Evolutionary conservation across 306 rosid species (phyloP), one percentile per base, ranked within the genome.

Genomic region (Cucurbita moschata): DNA sequence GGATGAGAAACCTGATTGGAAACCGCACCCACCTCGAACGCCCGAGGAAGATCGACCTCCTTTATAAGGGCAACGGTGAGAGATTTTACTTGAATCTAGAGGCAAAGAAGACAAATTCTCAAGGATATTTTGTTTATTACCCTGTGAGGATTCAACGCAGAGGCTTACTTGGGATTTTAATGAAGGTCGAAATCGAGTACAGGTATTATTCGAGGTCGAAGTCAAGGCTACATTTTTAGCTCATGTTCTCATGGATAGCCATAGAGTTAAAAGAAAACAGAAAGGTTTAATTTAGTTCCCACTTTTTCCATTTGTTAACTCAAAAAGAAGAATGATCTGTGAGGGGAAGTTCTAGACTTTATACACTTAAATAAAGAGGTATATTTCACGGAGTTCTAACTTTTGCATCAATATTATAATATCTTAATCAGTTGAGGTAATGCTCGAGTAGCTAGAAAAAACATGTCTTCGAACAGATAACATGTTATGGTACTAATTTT

Each of bases 1-100:
- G 97, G 99, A 95, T 70, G 97, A 95, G 86, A 95, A 89, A 77
- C 99, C 96, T 12, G 90, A 80, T 55, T 95, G 99, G 99, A 88
- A 85, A 76, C 88, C 99, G 10, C 65, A 79, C 65, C 97, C 97
- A 11, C 99, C 99, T 77, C 97, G 86, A 79, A 82, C 83, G 16
- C 72, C 90, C 0, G 91, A 78, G 49, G 97, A 91, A 54, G 99
- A 95, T 79, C 99, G 85, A 79, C 99, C 96, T 50, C 91, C 95
- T 61, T 82, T 81, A 75, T 91, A 82, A 91, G 82, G 39, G 72
- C 73, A 39, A 80, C 46, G 64, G 21, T 23, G 11, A 1, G 23
- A 47, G 57, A 39, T 11, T 44, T 61, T 61, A 38, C 14, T 30
- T 14, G 30, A 50, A 51, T 70, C 40, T 70, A 38, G 19, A 70